Conservation (phyloP, 106 monocot species). For the Posidonia australis region DNA sequence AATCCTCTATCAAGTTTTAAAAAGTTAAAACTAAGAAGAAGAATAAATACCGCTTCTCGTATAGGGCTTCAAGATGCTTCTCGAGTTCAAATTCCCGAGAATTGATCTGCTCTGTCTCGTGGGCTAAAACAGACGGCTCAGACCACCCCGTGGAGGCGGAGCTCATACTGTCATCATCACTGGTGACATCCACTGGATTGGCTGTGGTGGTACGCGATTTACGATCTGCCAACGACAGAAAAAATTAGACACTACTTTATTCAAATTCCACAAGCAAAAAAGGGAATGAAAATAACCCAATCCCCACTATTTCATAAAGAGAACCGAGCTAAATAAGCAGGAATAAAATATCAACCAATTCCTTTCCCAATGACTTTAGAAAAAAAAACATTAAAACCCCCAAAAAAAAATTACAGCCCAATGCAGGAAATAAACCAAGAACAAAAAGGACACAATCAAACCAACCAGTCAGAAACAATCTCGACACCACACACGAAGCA, state of each 20-base stretch:
- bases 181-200: conserved; percentile 31
- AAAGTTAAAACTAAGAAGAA: neutral
- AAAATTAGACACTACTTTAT: neutral
- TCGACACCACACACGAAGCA: too few relatives aligned
- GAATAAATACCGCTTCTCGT: conserved; percentile 61
- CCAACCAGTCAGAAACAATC: too few relatives aligned
- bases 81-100: conserved; percentile 44
- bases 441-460: too few relatives aligned
- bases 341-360: neutral
- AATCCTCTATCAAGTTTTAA: neutral
- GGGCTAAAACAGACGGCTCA: conserved; percentile 25
- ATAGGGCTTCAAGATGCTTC: conserved; percentile 52
- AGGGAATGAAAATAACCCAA: neutral
- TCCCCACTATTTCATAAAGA: too few relatives aligned
- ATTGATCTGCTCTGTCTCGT: conserved; percentile 39
- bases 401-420: too few relatives aligned
- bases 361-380: too few relatives aligned
- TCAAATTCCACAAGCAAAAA: neutral
- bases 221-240: conserved; percentile 15
- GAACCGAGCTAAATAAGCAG: neutral
- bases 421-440: too few relatives aligned
- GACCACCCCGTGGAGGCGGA: conserved; percentile 56
- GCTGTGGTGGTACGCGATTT: conserved; percentile 4
- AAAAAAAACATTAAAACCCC: too few relatives aligned
- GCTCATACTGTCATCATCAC: conserved; percentile 62